These are phyloP conservation scores for Scutellaria baicalensis DNA, from an alignment of 257 asterid genomes.

Conservation along the genomic window DNA sequence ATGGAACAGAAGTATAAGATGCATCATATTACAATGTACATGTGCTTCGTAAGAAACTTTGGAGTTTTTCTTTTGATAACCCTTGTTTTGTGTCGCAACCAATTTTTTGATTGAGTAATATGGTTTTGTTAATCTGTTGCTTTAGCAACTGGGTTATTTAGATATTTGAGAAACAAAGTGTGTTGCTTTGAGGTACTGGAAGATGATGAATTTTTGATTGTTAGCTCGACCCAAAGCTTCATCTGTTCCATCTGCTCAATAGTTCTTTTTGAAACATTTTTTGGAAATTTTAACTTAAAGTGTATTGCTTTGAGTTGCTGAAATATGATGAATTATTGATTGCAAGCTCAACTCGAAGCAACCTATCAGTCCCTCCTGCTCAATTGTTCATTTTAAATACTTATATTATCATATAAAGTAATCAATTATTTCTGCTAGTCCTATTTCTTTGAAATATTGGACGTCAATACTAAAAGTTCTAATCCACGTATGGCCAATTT, in stretches of 20 bases:
- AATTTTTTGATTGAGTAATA: background rate
- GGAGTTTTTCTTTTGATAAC: background rate
- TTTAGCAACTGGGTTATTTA: background rate
- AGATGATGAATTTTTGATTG: too few relatives aligned
- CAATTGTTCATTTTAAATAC: background rate
- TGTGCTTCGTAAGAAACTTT: background rate
- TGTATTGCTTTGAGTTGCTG: background rate
- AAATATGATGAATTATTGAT: background rate
- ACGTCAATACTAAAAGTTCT: constrained; percentile 4
- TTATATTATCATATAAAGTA: background rate
- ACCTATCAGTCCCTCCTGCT: background rate
- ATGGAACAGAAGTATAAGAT: background rate
- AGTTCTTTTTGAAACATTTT: too few relatives aligned
- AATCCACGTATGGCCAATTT: background rate
- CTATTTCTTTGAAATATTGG: background rate
- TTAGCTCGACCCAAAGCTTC: too few relatives aligned
- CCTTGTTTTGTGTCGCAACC: background rate
- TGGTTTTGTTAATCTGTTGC: background rate
- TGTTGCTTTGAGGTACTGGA: too few relatives aligned
- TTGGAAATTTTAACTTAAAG: background rate
- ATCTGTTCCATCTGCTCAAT: too few relatives aligned
- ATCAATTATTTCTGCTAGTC: background rate
- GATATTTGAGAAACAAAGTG: too few relatives aligned
- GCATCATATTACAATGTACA: background rate
- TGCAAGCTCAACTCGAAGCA: background rate